Base-by-base conservation (phyloP, 129 eudicot genomes). In the Ambrosia artemisiifolia region DNA sequence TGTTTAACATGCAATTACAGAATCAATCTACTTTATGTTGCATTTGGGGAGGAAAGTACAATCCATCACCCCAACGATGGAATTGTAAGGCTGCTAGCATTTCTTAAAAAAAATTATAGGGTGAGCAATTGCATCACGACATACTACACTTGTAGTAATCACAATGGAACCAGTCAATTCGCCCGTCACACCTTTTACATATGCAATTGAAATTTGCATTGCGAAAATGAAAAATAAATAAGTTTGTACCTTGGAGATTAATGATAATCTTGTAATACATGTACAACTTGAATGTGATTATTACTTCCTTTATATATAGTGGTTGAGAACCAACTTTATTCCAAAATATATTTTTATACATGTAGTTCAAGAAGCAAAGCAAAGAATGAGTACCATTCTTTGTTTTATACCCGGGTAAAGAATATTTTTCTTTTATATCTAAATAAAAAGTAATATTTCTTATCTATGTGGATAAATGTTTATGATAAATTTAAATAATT, bases 131-230 rank as follows among this genome's bases (percentile, higher is more conserved):
- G 11, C 60, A 48, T 28, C 14, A 55, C 2, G 46, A 48, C 72
- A 48, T 48, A 44, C 32, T 48, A 32, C 72, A 67, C 28, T 67
- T 67, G 42, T 47, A 67, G 73, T 68, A 68, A 68, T 68, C 49
- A 2, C 32, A 32, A 32, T 68, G 73, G 44, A 48, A 49, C 62
- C 73, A 50, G 32, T 50, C 49, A n/a, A 69, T 50, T 32, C 17
- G 2, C 16, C 20, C 2, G 33, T 12, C 73, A 11, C 62, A 50
- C 47, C 24, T 1, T 32, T 32, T 33, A 48, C 33, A 48, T 47
- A 32, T 4, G 2, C 73, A 69, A 11, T 69, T 14, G 16, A 50
- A 69, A 16, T 33, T 69, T 49, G 63, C 6, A 28, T 33, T 11
- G 62, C 0, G 43, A 49, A 57, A 34, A 24, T 20, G 32, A 55